Evolutionary conservation across 2,329 filamentous ascomycete genomes (phyloP).

Genomic region (Hypoxylon sp.): DNA sequence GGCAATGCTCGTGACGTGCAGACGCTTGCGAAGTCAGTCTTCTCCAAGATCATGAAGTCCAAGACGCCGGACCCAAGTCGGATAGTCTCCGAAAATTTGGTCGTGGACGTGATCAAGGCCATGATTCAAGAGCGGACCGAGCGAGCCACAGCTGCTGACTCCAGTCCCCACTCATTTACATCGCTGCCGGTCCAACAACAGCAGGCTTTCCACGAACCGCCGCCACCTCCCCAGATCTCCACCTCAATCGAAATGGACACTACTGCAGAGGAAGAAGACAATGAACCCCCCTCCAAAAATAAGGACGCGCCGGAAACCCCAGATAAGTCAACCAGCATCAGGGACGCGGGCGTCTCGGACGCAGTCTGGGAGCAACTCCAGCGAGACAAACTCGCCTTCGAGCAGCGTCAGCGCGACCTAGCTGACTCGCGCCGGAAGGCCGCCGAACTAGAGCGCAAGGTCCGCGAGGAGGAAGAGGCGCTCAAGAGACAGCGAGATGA

Average conservation of each 20-base stretch:
- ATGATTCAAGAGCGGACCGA: slow-evolving; percentile 38
- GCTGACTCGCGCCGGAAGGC: slow-evolving; percentile 48
- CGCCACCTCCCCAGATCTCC: slow-evolving; percentile 19
- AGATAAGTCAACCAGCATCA: slow-evolving; percentile 36
- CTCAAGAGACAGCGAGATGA: slow-evolving; percentile 56
- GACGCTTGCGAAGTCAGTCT: slow-evolving; percentile 65
- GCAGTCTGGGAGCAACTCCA: slow-evolving; percentile 72
- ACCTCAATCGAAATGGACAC: slow-evolving; percentile 18
- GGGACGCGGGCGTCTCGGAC: slow-evolving; percentile 72
- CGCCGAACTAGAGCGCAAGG: slow-evolving; percentile 34
- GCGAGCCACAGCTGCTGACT: slow-evolving; percentile 6
- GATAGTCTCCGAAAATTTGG: slow-evolving; percentile 27
- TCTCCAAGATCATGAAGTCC: slow-evolving; percentile 57
- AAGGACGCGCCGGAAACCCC: slow-evolving; percentile 25
- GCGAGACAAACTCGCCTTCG: slow-evolving; percentile 58
- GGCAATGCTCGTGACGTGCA: slow-evolving; percentile 74
- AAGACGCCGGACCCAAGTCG: slow-evolving; percentile 26
- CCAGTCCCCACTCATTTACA: neutral
- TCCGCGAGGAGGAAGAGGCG: slow-evolving; percentile 52
- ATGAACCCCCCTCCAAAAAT: slow-evolving; percentile 17
- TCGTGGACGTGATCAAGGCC: slow-evolving; percentile 27
- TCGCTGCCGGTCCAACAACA: slow-evolving; percentile 2
- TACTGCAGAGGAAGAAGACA: slow-evolving; percentile 12
- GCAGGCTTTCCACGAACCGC: slow-evolving; percentile 13
- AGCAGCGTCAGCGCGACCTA: slow-evolving; percentile 55